Base-by-base conservation (phyloP, 2,329 filamentous ascomycete genomes). In the Ophiognomonia clavigignenti-juglandacearum region DNA sequence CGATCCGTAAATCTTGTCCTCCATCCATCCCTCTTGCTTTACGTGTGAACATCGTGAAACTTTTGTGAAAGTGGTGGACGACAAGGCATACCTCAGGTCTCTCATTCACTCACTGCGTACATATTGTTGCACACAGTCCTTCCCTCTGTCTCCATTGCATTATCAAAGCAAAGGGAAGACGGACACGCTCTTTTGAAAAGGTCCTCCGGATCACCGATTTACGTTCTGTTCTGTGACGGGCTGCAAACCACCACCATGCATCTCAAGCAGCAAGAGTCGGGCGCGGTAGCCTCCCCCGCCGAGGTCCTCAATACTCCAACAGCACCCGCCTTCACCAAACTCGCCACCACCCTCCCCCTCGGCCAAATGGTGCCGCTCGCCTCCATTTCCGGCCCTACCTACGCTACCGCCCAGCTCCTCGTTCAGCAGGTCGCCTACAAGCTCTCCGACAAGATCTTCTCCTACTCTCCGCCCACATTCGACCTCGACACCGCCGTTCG, bases 341-440 rank as follows among this genome's bases (percentile, higher is more conserved):
- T 69, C 55, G 78, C 77, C 24, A 74, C 77, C 35, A 75, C 67
- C 49, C 67, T 82, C 19, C 77, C 78, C 16, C 80, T 82, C 43
- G 78, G 78, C 53, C 74, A 79, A 63, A 64, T 67, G 43, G 72
- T 82, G 37, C 52, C 75, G 20, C 65, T 82, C 50, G 65, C 74
- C 27, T 72, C 77, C 58, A 87, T 97, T 65, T 83, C 79, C 51
- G 93, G 92, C 14, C 88, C 92, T 56, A 93, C 88, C 47, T 98
- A 98, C 69, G 79, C 92, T 52, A 97, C 92, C 34, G 88, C 90
- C 24, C 93, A 98, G 71, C 83, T 89, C 19, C 80, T 98, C 47
- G 86, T 97, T 55, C 93, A 98, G 73, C 93, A 98, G 70, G 86
- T 97, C 55, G 89, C 92, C 52, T 98, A 96, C 71, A 81, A 88